phyloP scores from a whole-genome alignment of 1,284 basidiomycete genomes.

The Puccinia hordei region DNA sequence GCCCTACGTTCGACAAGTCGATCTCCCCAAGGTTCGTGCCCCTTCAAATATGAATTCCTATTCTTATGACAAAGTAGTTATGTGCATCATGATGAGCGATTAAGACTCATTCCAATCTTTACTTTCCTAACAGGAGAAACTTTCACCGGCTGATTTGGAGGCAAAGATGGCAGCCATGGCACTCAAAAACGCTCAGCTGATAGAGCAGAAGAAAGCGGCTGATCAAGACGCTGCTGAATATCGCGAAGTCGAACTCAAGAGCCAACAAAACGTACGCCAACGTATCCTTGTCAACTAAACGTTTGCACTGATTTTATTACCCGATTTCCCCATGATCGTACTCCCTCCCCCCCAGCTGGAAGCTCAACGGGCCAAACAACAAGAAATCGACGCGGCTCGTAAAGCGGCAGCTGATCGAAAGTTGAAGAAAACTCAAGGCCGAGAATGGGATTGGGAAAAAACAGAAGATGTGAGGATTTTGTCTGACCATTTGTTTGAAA shows the following conservation, averaged over 20 bases:
- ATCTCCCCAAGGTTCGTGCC: conserved; percentile 32
- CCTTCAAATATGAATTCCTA: neutral
- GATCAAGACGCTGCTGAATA: conserved; percentile 44
- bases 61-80: neutral
- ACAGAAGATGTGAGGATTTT: conserved; percentile 31
- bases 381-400: conserved; percentile 52
- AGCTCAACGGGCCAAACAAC: conserved; percentile 52
- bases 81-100: neutral
- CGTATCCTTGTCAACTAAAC: neutral
- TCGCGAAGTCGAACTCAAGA: conserved; percentile 38
- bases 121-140: conserved; percentile 50
- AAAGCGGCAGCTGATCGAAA: conserved; percentile 53
- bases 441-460: conserved; percentile 55
- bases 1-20: conserved; percentile 46
- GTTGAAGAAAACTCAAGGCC: conserved; percentile 51
- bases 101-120: neutral
- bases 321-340: neutral
- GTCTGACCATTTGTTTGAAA: neutral
- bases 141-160: conserved; percentile 53
- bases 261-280: conserved; percentile 19
- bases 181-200: conserved; percentile 52
- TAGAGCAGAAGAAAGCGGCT: conserved; percentile 45
- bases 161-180: conserved; percentile 54
- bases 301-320: neutral
- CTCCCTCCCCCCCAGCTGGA: conserved; percentile 18